These are phyloP conservation scores for Rhizopogon roseolus DNA, from an alignment of 768 basidiomycete genomes.

Conservation along the genomic window DNA sequence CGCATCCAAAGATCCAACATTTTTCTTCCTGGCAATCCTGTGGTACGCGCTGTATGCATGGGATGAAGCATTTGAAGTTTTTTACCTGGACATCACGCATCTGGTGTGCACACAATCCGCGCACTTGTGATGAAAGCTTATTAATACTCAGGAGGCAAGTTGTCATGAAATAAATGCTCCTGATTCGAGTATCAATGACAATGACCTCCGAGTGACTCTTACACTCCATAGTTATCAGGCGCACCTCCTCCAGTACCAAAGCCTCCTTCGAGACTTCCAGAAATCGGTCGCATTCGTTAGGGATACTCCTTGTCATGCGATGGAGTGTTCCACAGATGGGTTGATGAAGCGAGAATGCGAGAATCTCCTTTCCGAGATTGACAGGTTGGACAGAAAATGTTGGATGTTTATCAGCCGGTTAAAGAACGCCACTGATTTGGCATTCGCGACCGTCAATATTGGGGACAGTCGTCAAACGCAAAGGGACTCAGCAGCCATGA, in stretches of 20 bases:
- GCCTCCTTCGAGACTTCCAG: conserved; percentile 43
- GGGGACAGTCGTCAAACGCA: conserved; percentile 52
- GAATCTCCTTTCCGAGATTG: conserved; percentile 37
- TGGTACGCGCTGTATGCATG: conserved; percentile 53
- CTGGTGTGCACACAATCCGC: conserved; percentile 33
- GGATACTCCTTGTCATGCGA: conserved; percentile 38
- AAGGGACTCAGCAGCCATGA: conserved; percentile 37
- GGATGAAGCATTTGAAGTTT: conserved; percentile 45
- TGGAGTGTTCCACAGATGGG: conserved; percentile 17
- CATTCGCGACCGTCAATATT: conserved; percentile 57
- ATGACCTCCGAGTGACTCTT: conserved; percentile 36
- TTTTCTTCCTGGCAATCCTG: conserved; percentile 40
- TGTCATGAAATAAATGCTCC: conserved; percentile 1
- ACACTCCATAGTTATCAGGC: conserved; percentile 51
- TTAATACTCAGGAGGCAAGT: neutral
- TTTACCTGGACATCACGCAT: conserved; percentile 42
- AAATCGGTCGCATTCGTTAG: conserved; percentile 40
- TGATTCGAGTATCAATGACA: conserved; percentile 28
- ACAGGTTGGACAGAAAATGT: conserved; percentile 28
- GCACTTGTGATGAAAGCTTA: neutral
- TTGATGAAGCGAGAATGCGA: conserved; percentile 15
- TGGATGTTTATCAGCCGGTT: conserved; percentile 22
- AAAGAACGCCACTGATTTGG: conserved; percentile 31
- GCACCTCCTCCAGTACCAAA: conserved; percentile 45
- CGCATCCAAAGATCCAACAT: conserved; percentile 34